phyloP scores from a whole-genome alignment of 2,329 filamentous ascomycete genomes.

The Byssochlamys sp. region DNA sequence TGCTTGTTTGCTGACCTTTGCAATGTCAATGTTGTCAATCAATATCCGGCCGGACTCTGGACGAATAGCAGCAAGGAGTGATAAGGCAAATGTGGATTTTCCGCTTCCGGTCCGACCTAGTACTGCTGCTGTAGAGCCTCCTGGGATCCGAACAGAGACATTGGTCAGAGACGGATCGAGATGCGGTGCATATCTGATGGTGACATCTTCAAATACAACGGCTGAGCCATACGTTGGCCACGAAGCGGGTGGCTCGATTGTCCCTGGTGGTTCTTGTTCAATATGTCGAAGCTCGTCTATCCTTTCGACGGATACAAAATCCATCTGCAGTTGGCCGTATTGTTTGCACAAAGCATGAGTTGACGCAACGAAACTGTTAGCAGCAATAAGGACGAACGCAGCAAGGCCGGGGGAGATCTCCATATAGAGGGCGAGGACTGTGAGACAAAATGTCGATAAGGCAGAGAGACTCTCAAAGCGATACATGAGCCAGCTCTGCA shows the following conservation, averaged over 20 bases:
- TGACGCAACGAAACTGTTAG: conserved; percentile 52
- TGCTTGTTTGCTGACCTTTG: conserved; percentile 49
- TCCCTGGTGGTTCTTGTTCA: conserved; percentile 62
- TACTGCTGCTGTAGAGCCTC: conserved; percentile 67
- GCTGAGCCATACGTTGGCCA: conserved; percentile 68
- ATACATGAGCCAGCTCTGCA: conserved; percentile 76
- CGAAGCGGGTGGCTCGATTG: conserved; percentile 57
- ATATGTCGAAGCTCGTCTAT: conserved; percentile 73
- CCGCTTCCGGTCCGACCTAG: conserved; percentile 72
- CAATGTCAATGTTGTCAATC: conserved; percentile 53
- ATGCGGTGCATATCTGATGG: conserved; percentile 67
- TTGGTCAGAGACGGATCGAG: conserved; percentile 62
- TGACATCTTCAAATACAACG: conserved; percentile 67
- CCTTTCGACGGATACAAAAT: conserved; percentile 82
- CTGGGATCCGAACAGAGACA: conserved; percentile 64
- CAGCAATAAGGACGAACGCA: conserved; percentile 71
- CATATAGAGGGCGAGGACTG: conserved; percentile 63
- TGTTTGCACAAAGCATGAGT: conserved; percentile 67
- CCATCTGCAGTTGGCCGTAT: conserved; percentile 80
- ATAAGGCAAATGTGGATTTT: conserved; percentile 65
- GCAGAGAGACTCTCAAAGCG: conserved; percentile 67
- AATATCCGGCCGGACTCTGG: conserved; percentile 48
- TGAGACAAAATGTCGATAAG: conserved; percentile 62
- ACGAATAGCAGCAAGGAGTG: conserved; percentile 48
- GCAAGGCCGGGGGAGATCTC: conserved; percentile 68